Base-by-base conservation (phyloP, 805 yeast species). In the Wickerhamiella alocasiicola region DNA sequence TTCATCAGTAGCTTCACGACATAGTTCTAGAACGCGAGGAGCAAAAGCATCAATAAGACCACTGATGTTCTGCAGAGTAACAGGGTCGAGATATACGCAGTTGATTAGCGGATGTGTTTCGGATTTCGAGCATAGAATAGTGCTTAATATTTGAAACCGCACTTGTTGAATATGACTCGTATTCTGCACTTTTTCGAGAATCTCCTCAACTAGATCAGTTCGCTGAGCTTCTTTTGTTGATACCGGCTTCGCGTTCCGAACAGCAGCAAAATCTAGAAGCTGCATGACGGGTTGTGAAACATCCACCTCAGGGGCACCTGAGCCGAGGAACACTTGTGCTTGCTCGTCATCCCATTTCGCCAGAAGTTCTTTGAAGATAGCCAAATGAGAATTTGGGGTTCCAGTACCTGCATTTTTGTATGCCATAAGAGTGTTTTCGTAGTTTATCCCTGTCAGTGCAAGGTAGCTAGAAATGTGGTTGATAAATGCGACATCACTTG, bases 91-190 rank as follows among this genome's bases (percentile, higher is more conserved):
- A 3, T n/a, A 21, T 5, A 35, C 18, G 21, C 18, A 29, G 9
- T 17, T 18, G 1, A 37, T 21, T 2, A 37, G 35, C 2, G 41
- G 28, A 3, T 4, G 20, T 9, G 28, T 11, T 3, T 13, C 24
- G 3, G 23, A 16, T 5, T 5, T 6, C 9, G 18, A 11, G 28
- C 28, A 21, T 3, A 37, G 23, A 3, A 37, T 16, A 11, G 21
- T n/a, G 23, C 32, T 23, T 2, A 69, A 32, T 2, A 68, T 43
- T 13, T 48, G 43, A n/a, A 56, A 45, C 27, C 72, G 50, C 0
- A 60, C 59, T 27, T 65, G 65, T 29, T 63, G 65, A 28, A 62
- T 59, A 41, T 68, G 71, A 15, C 48, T 48, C 2, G 43, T 42
- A 1, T 50, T 21, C 13, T 20, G 13, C 5, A 32, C 24, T 32